Conservation (phyloP, 192 early-diverging fungal genomes). For the Coemansia sp. region DNA sequence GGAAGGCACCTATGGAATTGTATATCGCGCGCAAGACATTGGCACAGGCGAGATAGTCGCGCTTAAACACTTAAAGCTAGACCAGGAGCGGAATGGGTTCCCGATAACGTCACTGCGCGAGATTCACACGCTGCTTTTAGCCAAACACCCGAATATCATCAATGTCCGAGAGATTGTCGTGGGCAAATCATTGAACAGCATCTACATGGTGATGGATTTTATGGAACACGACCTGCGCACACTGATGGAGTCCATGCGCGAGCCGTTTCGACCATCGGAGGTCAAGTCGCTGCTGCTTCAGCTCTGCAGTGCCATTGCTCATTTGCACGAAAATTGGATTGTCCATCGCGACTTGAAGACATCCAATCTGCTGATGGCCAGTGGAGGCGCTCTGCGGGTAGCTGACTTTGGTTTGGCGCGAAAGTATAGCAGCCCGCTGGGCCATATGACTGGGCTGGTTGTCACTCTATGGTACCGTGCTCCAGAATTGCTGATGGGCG, state of each 20-base stretch:
- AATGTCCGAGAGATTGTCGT: slow-evolving; percentile 78
- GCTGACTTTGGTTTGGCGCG: slow-evolving; percentile 97
- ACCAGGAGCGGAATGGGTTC: slow-evolving; percentile 77
- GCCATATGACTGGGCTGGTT: slow-evolving; percentile 86
- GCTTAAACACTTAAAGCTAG: slow-evolving; percentile 74
- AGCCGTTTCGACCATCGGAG: slow-evolving; percentile 83
- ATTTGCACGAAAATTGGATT: slow-evolving; percentile 84
- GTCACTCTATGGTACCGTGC: slow-evolving; percentile 97
- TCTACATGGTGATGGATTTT: slow-evolving; percentile 98
- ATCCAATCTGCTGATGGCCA: slow-evolving; percentile 74
- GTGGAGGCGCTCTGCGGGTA: slow-evolving; percentile 82
- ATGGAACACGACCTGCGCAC: slow-evolving; percentile 93
- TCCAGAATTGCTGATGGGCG: slow-evolving; percentile 90
- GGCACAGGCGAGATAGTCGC: slow-evolving; percentile 77
- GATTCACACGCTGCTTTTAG: slow-evolving; percentile 68
- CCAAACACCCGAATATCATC: slow-evolving; percentile 83
- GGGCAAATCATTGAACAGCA: slow-evolving; percentile 59
- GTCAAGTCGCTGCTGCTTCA: slow-evolving; percentile 77
- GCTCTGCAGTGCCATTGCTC: slow-evolving; percentile 74
- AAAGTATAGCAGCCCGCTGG: slow-evolving; percentile 75
- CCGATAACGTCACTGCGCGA: slow-evolving; percentile 78
- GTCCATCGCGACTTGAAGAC: slow-evolving; percentile 92
- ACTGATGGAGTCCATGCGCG: slow-evolving; percentile 81
- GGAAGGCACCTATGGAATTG: slow-evolving; percentile 95
- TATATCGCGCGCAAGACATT: slow-evolving; percentile 86